A percentile compares a stretch with the other conserved stretches of the same genome.
Evolutionary conservation across 2,329 filamentous ascomycete genomes (phyloP).

Genomic region (Nothopassalora personata): DNA sequence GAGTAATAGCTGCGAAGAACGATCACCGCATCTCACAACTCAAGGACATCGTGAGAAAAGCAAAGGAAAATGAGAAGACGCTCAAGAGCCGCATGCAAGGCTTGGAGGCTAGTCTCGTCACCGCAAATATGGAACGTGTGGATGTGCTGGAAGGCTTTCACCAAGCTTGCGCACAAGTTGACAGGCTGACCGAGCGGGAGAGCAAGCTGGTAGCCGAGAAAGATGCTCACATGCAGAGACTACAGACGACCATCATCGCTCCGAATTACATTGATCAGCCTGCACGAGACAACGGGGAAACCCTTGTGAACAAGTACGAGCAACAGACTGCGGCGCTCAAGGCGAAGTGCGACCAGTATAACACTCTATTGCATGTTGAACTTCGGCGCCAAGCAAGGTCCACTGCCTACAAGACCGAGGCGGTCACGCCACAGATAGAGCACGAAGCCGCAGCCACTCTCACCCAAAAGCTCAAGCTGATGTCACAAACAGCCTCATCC

Average conservation of each 20-base stretch:
- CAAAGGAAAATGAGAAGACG: constrained; percentile 34
- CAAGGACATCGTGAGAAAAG: constrained; percentile 37
- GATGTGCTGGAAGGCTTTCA: constrained; percentile 34
- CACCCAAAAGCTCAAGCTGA: not conserved
- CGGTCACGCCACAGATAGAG: constrained; percentile 14
- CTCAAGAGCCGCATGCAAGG: constrained; percentile 36
- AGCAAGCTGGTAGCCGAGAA: constrained; percentile 8
- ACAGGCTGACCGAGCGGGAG: constrained; percentile 28
- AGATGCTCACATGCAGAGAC: constrained; percentile 8
- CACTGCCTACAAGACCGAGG: constrained; percentile 9
- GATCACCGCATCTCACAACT: constrained; percentile 36
- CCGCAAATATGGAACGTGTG: constrained; percentile 38
- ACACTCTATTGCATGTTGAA: constrained; percentile 37
- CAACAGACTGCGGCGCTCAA: constrained; percentile 13
- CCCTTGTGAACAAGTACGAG: not conserved
- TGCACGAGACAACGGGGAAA: not conserved
- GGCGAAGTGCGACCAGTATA: constrained; percentile 38
- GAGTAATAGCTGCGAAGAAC: constrained; percentile 33
- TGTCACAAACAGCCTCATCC: too few relatives aligned
- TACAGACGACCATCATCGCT: not conserved
- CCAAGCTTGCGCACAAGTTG: constrained; percentile 34
- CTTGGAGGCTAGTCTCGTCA: constrained; percentile 36
- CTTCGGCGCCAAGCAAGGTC: constrained; percentile 34
- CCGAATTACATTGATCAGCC: not conserved
- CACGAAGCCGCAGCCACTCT: constrained; percentile 10